Evolutionary conservation across 176 grass and related monocot genomes (phyloP).

Genomic region (Sorghum bicolor): Sorghum_bicolor_NCBIv3 NC_012876.2:62243001-62243500

Average conservation of each 20-base stretch:
- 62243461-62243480: neutral
- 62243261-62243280: neutral
- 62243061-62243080: neutral
- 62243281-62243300: conserved; percentile 16
- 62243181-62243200: neutral
- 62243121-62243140: neutral
- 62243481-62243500: neutral
- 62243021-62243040: conserved; percentile 27
- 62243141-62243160: neutral
- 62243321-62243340: neutral
- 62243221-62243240: conserved; percentile 4
- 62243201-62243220: neutral
- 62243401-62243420: conserved; percentile 5
- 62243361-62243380: neutral
- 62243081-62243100: neutral
- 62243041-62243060: conserved; percentile 26
- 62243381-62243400: neutral
- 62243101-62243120: neutral
- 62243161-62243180: neutral
- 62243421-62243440: neutral
- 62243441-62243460: conserved; percentile 3
- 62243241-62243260: neutral
- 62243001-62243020: conserved; percentile 40
- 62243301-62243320: neutral
- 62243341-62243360: neutral